Evolutionary conservation across 2,329 filamentous ascomycete species (phyloP).

Genomic region (Colletotrichum tamarilloi): DNA sequence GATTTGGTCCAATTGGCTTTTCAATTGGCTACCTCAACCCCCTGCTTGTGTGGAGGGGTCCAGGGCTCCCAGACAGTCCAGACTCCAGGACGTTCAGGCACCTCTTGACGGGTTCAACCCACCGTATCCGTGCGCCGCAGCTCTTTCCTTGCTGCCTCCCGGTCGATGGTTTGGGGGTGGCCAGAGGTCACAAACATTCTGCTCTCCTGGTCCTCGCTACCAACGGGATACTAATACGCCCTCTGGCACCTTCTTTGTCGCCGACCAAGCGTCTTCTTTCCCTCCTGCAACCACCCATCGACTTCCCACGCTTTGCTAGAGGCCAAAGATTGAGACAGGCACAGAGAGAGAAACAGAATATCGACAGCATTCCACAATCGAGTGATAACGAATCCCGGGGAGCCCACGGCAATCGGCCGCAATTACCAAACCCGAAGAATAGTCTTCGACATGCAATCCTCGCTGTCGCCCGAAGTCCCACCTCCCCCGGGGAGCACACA

Average conservation of each 20-base stretch:
- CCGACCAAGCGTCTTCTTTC: neutral
- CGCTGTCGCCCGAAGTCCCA: constrained; percentile 23
- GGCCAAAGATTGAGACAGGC: too few species aligned
- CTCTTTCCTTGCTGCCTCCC: neutral
- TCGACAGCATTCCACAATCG: neutral
- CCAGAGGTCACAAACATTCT: neutral
- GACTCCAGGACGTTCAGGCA: too few species aligned
- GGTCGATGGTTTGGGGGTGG: neutral
- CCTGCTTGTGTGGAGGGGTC: neutral
- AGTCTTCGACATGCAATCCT: constrained; percentile 19
- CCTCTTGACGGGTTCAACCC: constrained; percentile 17
- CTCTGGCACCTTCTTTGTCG: constrained; percentile 4
- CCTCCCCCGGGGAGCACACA: constrained; percentile 28
- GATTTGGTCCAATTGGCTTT: neutral
- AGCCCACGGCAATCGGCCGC: neutral
- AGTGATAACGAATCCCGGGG: neutral
- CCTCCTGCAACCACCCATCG: constrained; percentile 8
- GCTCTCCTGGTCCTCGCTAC: neutral
- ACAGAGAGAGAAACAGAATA: neutral
- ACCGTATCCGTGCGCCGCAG: constrained; percentile 11
- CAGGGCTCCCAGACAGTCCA: too few species aligned
- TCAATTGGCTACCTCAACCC: neutral
- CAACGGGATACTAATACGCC: neutral
- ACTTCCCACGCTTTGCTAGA: neutral
- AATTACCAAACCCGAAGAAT: neutral